phyloP scores from a whole-genome alignment of 768 basidiomycete species.

The Lepiota subincarnata region DNA sequence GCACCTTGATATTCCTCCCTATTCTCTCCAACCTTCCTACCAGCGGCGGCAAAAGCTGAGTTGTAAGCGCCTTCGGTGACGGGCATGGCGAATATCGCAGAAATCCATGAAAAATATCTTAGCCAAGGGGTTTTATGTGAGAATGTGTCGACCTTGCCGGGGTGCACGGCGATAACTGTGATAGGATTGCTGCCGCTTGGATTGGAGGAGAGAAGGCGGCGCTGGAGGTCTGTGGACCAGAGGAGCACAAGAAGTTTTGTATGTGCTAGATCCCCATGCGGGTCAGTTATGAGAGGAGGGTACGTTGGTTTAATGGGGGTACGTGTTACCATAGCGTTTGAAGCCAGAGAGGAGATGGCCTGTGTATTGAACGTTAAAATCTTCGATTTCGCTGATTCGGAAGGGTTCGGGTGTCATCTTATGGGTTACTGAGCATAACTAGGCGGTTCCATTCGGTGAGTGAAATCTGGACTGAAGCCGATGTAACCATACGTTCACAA shows the following conservation, averaged over 20 bases:
- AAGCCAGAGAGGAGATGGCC: not conserved
- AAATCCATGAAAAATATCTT: slow-evolving; percentile 17
- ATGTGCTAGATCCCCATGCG: not conserved
- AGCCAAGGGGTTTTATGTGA: slow-evolving; percentile 16
- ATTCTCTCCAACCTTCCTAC: slow-evolving; percentile 18
- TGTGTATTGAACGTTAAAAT: not conserved
- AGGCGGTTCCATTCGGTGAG: not conserved
- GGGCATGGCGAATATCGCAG: slow-evolving; percentile 17
- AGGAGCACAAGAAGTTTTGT: not conserved
- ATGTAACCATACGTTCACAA: slow-evolving; percentile 16
- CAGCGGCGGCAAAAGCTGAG: slow-evolving; percentile 26
- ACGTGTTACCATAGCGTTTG: not conserved
- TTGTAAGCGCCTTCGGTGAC: slow-evolving; percentile 23
- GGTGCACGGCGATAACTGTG: slow-evolving; percentile 20
- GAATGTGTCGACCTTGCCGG: slow-evolving; percentile 28
- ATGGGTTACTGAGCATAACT: not conserved
- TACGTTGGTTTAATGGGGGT: not conserved
- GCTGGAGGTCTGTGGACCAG: not conserved
- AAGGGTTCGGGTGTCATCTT: not conserved
- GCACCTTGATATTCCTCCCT: slow-evolving; percentile 20
- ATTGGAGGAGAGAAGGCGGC: not conserved
- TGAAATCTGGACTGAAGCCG: no score
- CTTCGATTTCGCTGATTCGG: not conserved
- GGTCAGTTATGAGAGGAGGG: not conserved
- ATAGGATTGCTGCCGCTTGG: slow-evolving; percentile 10